Conservation (phyloP, 2,329 filamentous ascomycete species). For the Hirsutella rhossiliensis region DNA sequence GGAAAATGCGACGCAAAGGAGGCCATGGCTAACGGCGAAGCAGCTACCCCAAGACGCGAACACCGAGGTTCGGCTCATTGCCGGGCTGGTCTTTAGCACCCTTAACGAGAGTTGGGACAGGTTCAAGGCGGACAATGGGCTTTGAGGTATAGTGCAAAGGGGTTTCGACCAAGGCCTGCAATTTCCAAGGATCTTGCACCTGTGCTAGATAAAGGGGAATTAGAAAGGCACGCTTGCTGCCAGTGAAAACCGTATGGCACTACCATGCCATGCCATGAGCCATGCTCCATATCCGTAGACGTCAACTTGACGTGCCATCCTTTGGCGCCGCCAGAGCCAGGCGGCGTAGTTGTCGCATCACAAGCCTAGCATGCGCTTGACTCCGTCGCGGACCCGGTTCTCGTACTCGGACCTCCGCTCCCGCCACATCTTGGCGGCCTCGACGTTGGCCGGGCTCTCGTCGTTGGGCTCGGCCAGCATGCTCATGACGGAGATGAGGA, state of each 20-base stretch:
- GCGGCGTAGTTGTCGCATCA: constrained; percentile 16
- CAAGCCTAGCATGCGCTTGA: constrained; percentile 66
- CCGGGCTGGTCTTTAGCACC: constrained; percentile 52
- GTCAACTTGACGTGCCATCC: background rate
- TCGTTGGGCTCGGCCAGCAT: constrained; percentile 98
- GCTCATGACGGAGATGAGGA: constrained; percentile 92
- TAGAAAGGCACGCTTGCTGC: constrained; percentile 1
- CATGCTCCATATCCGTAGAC: constrained; percentile 6
- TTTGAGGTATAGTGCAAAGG: constrained; percentile 24
- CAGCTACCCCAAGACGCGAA: constrained; percentile 52
- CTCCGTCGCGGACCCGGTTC: constrained; percentile 69
- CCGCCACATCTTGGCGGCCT: constrained; percentile 93
- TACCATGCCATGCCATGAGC: constrained; percentile 6
- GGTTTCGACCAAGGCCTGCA: background rate
- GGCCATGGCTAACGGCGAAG: background rate
- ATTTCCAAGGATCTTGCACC: background rate
- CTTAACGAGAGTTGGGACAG: constrained; percentile 65
- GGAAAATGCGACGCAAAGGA: background rate
- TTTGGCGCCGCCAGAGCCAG: background rate
- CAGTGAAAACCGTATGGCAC: constrained; percentile 7
- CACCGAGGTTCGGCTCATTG: constrained; percentile 55
- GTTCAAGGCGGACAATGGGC: constrained; percentile 56
- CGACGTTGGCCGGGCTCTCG: constrained; percentile 90
- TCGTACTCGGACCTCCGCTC: constrained; percentile 78
- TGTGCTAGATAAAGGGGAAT: too few relatives aligned